phyloP scores from a whole-genome alignment of 106 monocot genomes.

The Agapanthus africanus region DNA sequence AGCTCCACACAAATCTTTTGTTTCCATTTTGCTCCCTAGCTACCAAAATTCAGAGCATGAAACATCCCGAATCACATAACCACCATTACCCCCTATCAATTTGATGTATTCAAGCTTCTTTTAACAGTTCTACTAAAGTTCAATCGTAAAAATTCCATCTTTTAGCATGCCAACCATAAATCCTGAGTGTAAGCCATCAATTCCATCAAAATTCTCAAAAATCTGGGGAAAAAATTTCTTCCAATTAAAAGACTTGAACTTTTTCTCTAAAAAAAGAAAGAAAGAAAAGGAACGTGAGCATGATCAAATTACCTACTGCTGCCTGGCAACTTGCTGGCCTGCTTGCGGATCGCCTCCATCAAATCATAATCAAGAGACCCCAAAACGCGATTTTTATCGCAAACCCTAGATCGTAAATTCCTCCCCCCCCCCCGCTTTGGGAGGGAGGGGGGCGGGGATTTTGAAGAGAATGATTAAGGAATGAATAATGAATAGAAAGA shows the following conservation, averaged over 20 bases:
- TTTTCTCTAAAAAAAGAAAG: neutral
- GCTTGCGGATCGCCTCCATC: conserved; percentile 60
- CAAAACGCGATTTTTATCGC: neutral
- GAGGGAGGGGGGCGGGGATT: too few relatives aligned
- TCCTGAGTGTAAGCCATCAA: too few relatives aligned
- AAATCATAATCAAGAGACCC: neutral
- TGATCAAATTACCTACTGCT: conserved; percentile 36
- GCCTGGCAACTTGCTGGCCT: conserved; percentile 62
- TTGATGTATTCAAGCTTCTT: too few relatives aligned
- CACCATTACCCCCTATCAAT: too few relatives aligned
- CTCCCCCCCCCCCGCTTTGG: too few relatives aligned
- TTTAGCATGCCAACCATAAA: too few relatives aligned
- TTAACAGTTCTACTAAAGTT: too few relatives aligned
- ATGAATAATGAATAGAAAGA: neutral
- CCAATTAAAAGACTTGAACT: neutral
- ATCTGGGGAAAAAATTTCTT: too few relatives aligned
- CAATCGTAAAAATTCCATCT: neutral
- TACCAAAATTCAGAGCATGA: neutral
- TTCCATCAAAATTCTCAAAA: too few relatives aligned
- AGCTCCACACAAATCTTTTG: neutral
- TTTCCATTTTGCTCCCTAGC: neutral
- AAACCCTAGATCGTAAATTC: neutral
- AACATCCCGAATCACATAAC: too few relatives aligned
- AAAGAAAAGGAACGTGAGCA: neutral
- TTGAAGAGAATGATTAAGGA: neutral